phyloP scores from a whole-genome alignment of 2,329 filamentous ascomycete genomes.

The Metarhizium rileyi region DNA sequence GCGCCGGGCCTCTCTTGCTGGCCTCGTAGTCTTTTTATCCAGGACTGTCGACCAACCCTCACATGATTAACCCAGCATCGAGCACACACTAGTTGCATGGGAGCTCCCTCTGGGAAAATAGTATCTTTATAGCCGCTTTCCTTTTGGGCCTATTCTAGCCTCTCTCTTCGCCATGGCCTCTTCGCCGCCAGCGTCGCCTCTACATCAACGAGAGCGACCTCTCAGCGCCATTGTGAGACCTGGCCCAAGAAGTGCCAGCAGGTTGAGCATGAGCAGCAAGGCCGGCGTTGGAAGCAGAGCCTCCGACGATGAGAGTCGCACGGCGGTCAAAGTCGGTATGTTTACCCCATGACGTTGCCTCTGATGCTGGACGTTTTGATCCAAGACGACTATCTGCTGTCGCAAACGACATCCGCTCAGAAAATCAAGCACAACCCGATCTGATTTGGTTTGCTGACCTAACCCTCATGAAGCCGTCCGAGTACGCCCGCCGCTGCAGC shows the following conservation, averaged over 20 bases:
- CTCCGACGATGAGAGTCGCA: slow-evolving; percentile 83
- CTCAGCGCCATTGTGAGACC: slow-evolving; percentile 73
- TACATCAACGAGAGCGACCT: slow-evolving; percentile 52
- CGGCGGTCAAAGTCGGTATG: slow-evolving; percentile 93
- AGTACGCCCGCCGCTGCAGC: slow-evolving; percentile 75
- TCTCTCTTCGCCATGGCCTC: slow-evolving; percentile 43
- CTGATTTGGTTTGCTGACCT: background rate
- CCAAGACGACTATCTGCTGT: too few relatives aligned
- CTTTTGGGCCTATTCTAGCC: slow-evolving; percentile 4
- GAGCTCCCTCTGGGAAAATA: slow-evolving; percentile 1
- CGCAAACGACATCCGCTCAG: background rate
- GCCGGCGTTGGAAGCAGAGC: slow-evolving; percentile 67
- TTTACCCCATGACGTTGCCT: background rate
- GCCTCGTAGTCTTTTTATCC: slow-evolving; percentile 3
- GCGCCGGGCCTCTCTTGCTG: slow-evolving; percentile 3
- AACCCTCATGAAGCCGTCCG: slow-evolving; percentile 59
- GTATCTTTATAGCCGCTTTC: background rate
- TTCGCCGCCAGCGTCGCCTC: slow-evolving; percentile 61
- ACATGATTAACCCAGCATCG: background rate
- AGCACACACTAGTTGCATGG: background rate
- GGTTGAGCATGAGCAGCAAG: slow-evolving; percentile 76
- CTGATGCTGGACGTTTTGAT: background rate
- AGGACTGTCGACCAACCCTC: slow-evolving; percentile 1
- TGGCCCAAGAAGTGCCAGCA: slow-evolving; percentile 65
- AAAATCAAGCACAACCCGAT: too few relatives aligned